These are phyloP conservation scores for Nakaseomyces glabratus DNA, from an alignment of 1,139 yeast species.

Conservation along the genomic window DNA sequence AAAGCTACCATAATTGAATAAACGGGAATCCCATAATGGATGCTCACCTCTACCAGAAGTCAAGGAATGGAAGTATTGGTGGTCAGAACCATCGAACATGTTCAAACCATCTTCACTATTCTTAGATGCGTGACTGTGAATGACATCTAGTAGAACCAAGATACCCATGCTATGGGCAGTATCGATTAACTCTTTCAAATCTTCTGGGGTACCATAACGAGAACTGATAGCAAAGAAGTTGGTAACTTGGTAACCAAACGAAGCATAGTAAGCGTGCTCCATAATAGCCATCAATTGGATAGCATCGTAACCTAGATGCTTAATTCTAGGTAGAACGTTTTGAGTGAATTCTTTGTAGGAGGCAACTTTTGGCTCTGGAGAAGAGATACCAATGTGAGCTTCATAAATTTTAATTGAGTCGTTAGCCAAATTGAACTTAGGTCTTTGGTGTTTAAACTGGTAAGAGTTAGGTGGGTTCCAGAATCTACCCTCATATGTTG, in stretches of 20 bases:
- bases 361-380: constrained; percentile 80
- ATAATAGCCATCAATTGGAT: constrained; percentile 95
- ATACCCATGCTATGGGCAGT: constrained; percentile 86
- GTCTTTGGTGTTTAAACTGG: constrained; percentile 55
- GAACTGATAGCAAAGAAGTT: constrained; percentile 86
- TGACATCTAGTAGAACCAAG: constrained; percentile 80
- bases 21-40: constrained; percentile 89
- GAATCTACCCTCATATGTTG: constrained; percentile 75
- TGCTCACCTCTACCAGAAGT: constrained; percentile 60
- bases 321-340: constrained; percentile 75
- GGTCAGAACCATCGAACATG: constrained; percentile 90
- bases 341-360: constrained; percentile 75
- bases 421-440: constrained; percentile 37
- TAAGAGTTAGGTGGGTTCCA: constrained; percentile 74
- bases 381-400: constrained; percentile 92
- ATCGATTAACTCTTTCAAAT: constrained; percentile 80
- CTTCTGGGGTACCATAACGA: constrained; percentile 91
- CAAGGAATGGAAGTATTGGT: constrained; percentile 72
- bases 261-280: constrained; percentile 98
- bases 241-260: constrained; percentile 93
- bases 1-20: constrained; percentile 83
- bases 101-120: constrained; percentile 91
- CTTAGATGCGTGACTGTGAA: constrained; percentile 92
- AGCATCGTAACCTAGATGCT: constrained; percentile 79
- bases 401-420: constrained; percentile 76